Base-by-base conservation (phyloP, 345 rosid species). In the Camelina hispida region DNA sequence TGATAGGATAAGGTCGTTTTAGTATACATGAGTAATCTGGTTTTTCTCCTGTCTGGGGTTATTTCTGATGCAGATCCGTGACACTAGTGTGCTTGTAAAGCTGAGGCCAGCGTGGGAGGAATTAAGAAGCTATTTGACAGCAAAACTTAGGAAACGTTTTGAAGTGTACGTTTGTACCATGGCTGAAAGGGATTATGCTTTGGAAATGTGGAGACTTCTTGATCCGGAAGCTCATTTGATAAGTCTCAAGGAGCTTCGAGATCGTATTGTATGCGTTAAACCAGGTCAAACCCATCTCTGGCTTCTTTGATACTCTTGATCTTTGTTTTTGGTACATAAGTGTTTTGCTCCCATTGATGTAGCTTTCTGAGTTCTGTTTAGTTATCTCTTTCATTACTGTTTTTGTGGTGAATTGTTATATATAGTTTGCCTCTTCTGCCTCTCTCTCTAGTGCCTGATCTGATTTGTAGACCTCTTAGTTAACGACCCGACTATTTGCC, bases 171-270 rank as follows among this genome's bases (percentile, higher is more conserved):
- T 96, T 62, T 96, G 99, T 78, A 96, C 99, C 9, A 96, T 96
- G 99, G 99, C 99, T 67, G 99, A 96, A 85, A 85, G 97, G 77
- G 97, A 96, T 82, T 96, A 93, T 89, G 99, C 99, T 68, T 85
- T 96, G 44, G 99, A 96, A 83, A 96, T 96, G 87, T 93, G 99
- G 99, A 89, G 99, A 85, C 94, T 93, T 78, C 98, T 93, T 83
- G 99, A 93, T 78, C 98, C 97, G 2, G 97, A 84, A 78, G 83
- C 91, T 32, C 91, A 85, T 74, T 73, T 96, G 66, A 96, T 96
- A 68, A 81, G 79, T 75, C 78, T 87, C 72, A 89, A 82, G 77
- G 89, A 96, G 79, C 98, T 90, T 52, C 77, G 37, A 69, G 84
- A 96, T 73, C 93, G 97, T 40, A 87, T 96, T 66, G 89, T 90